These are phyloP conservation scores for Pleurotus pulmonarius DNA, from an alignment of 768 basidiomycete species.

Conservation along the genomic window DNA sequence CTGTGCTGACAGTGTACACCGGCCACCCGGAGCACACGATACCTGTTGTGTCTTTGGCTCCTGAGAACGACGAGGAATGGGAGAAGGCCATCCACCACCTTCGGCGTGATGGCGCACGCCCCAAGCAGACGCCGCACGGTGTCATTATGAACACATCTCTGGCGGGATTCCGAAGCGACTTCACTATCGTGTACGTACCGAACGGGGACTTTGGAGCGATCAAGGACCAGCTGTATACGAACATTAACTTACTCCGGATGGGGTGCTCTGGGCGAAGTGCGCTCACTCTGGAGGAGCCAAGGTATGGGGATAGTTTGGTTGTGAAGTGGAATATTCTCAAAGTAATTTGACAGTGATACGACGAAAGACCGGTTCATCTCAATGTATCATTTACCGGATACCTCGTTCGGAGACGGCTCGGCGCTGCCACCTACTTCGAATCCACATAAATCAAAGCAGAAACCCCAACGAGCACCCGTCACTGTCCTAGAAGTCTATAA, in stretches of 20 bases:
- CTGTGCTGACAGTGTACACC: slow-evolving; percentile 71
- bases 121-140: slow-evolving; percentile 66
- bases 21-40: slow-evolving; percentile 68
- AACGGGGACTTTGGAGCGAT: slow-evolving; percentile 61
- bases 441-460: background rate
- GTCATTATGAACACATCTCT: slow-evolving; percentile 79
- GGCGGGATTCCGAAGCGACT: slow-evolving; percentile 85
- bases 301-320: slow-evolving; percentile 32
- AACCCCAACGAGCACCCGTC: background rate
- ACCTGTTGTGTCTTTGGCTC: slow-evolving; percentile 40
- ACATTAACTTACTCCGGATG: slow-evolving; percentile 82
- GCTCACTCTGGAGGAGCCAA: slow-evolving; percentile 74
- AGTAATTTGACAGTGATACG: slow-evolving; percentile 47
- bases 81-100: slow-evolving; percentile 57
- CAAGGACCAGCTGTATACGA: slow-evolving; percentile 69
- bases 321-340: slow-evolving; percentile 4
- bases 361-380: slow-evolving; percentile 79
- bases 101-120: slow-evolving; percentile 69
- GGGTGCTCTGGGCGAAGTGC: slow-evolving; percentile 77
- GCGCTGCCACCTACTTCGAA: slow-evolving; percentile 17
- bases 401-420: background rate
- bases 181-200: slow-evolving; percentile 78
- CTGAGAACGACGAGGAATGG: slow-evolving; percentile 49
- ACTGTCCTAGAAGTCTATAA: slow-evolving; percentile 4
- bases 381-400: slow-evolving; percentile 58